phyloP scores from a whole-genome alignment of 352 stramenopile species.

The Phytophthora fragariaefolia region DNA sequence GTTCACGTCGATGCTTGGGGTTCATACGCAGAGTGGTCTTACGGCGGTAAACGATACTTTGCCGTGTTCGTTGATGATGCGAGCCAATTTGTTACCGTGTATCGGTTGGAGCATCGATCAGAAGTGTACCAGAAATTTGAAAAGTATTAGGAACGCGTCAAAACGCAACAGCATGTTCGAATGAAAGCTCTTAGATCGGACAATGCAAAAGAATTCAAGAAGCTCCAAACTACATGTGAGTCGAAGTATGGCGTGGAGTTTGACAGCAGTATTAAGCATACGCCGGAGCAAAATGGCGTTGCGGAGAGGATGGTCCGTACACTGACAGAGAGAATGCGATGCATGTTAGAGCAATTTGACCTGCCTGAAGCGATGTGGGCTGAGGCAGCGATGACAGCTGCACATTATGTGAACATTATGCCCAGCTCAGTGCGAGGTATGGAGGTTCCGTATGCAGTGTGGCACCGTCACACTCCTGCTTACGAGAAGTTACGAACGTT shows the following conservation, averaged over 20 bases:
- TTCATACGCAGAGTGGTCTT: slow-evolving; percentile 1
- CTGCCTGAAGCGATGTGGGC: slow-evolving; percentile 22
- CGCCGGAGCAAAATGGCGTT: slow-evolving; percentile 27
- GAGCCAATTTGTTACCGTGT: slow-evolving; percentile 17
- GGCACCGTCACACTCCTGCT: slow-evolving; percentile 5
- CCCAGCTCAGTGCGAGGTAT: slow-evolving; percentile 10
- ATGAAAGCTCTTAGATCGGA: slow-evolving; percentile 25
- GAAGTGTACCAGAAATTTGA: slow-evolving; percentile 30
- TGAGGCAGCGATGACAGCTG: slow-evolving; percentile 21
- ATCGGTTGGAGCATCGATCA: slow-evolving; percentile 15
- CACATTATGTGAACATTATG: slow-evolving; percentile 23
- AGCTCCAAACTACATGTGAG: slow-evolving; percentile 3
- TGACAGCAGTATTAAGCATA: slow-evolving; percentile 25
- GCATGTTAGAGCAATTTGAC: slow-evolving; percentile 26
- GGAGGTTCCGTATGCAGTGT: slow-evolving; percentile 19
- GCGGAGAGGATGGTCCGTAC: slow-evolving; percentile 26
- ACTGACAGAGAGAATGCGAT: slow-evolving; percentile 21
- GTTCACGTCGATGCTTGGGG: slow-evolving; percentile 4
- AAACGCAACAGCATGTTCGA: slow-evolving; percentile 17
- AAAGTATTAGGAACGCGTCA: slow-evolving; percentile 16
- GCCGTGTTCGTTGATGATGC: slow-evolving; percentile 24
- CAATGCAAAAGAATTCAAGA: slow-evolving; percentile 28
- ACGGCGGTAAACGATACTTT: slow-evolving; percentile 6
- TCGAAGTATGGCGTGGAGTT: slow-evolving; percentile 28
- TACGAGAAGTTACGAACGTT: slow-evolving; percentile 6